Evolutionary conservation across 2,329 filamentous ascomycete species (phyloP).

Genomic region (Stachybotrys chlorohalonatus): DNA sequence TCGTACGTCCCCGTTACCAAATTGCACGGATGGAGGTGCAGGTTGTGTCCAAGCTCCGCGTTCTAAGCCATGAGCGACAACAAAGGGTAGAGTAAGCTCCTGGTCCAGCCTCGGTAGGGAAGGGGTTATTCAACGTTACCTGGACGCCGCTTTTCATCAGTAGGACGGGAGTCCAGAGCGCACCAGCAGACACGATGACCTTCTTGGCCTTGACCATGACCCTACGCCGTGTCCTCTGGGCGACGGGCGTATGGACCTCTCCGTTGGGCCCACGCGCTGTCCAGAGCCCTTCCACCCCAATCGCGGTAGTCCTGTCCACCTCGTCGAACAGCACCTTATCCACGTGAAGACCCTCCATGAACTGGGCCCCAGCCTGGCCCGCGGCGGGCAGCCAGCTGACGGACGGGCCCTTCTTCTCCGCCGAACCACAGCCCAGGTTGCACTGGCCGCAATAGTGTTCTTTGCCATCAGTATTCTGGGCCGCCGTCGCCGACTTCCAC

Average conservation of each 20-base stretch:
- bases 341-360: slow-evolving; percentile 74
- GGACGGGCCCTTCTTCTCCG: slow-evolving; percentile 70
- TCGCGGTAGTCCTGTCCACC: slow-evolving; percentile 42
- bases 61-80: slow-evolving; percentile 38
- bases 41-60: slow-evolving; percentile 69
- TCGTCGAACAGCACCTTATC: slow-evolving; percentile 62
- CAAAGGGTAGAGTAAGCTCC: slow-evolving; percentile 2
- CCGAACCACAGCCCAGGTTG: slow-evolving; percentile 51
- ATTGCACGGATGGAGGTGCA: slow-evolving; percentile 71
- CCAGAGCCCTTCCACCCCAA: slow-evolving; percentile 69
- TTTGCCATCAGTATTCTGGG: slow-evolving; percentile 68
- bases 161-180: slow-evolving; percentile 67
- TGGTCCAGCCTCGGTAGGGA: not conserved
- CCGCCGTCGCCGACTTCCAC: slow-evolving; percentile 58
- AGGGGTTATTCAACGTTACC: slow-evolving; percentile 23
- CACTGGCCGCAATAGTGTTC: slow-evolving; percentile 68
- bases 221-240: slow-evolving; percentile 42
- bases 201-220: slow-evolving; percentile 70
- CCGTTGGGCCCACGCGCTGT: slow-evolving; percentile 58
- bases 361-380: slow-evolving; percentile 64
- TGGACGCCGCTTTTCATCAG: slow-evolving; percentile 70
- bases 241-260: slow-evolving; percentile 39
- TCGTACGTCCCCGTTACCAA: slow-evolving; percentile 53
- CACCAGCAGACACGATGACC: slow-evolving; percentile 70
- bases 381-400: slow-evolving; percentile 75